Evolutionary conservation across 2,329 filamentous ascomycete genomes (phyloP).

Genomic region (Botrytis porri): DNA sequence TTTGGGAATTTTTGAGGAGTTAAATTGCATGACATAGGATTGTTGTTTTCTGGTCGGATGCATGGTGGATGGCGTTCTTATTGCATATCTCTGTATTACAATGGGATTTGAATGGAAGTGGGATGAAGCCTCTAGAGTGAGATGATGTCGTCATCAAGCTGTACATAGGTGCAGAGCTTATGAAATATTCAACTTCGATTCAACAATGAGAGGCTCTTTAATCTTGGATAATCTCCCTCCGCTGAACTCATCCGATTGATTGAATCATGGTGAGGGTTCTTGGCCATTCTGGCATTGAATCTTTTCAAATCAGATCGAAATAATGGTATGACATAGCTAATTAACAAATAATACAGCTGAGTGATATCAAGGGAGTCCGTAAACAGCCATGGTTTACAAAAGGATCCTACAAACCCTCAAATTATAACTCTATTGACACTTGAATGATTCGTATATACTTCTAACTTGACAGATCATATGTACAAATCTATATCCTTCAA

Average conservation of each 20-base stretch:
- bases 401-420: background rate
- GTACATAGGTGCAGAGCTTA: background rate
- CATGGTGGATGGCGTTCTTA: background rate
- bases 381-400: background rate
- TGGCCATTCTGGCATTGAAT: background rate
- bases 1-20: background rate
- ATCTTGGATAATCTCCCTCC: no score
- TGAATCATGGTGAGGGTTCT: background rate
- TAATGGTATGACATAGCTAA: background rate
- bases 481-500: background rate
- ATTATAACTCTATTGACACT: background rate
- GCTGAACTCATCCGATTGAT: background rate
- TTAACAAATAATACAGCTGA: background rate
- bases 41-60: background rate
- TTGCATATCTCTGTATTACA: background rate
- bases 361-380: background rate
- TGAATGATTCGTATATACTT: background rate
- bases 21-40: background rate
- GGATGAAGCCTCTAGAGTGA: background rate
- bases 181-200: background rate
- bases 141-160: background rate
- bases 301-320: background rate
- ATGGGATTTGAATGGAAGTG: background rate
- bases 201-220: background rate
- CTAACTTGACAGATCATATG: background rate